Conservation (phyloP, 352 stramenopile species). For the Blastocystis sp. region DNA sequence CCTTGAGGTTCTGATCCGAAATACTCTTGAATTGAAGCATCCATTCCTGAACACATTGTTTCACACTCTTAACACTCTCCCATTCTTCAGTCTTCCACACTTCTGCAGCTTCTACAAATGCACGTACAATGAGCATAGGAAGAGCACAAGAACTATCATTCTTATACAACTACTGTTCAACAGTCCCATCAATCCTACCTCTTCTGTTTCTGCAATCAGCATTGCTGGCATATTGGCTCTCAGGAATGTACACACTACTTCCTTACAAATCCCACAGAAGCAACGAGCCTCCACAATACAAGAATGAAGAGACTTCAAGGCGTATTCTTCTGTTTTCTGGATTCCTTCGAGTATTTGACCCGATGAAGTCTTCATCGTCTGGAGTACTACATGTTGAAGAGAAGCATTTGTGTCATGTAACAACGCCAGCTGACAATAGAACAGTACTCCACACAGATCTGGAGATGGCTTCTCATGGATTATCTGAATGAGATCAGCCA, state of each 20-base stretch:
- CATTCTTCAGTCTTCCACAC: neutral
- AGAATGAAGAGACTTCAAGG: neutral
- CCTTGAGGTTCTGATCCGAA: neutral
- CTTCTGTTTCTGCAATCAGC: neutral
- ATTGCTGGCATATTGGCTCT: neutral
- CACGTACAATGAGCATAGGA: neutral
- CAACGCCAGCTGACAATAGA: neutral
- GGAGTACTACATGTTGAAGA: neutral
- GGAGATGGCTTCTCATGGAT: neutral
- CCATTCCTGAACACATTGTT: neutral
- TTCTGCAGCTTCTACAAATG: neutral
- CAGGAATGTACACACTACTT: neutral
- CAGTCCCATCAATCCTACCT: neutral
- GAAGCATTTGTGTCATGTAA: neutral
- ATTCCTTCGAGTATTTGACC: neutral
- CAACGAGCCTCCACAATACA: neutral
- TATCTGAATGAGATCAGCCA: neutral
- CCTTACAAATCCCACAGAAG: neutral
- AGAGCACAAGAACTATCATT: conserved; percentile 44
- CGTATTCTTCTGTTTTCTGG: neutral
- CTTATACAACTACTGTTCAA: conserved; percentile 33
- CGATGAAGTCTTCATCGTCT: neutral
- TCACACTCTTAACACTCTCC: neutral
- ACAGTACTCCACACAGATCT: neutral
- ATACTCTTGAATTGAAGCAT: neutral